These are phyloP conservation scores for Sicyos baderoa DNA, from an alignment of 306 rosid species.

Conservation along the genomic window DNA sequence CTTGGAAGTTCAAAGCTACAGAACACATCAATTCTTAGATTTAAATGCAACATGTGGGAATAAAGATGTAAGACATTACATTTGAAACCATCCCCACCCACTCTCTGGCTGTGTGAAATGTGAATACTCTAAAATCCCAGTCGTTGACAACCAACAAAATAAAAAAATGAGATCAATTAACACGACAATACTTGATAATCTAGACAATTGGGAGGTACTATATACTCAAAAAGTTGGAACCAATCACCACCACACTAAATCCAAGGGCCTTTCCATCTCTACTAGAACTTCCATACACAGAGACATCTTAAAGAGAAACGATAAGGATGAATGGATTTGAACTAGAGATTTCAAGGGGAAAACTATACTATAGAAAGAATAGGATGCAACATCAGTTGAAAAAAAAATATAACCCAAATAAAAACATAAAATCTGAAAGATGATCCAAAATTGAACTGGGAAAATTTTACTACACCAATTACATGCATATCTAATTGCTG, in stretches of 20 bases:
- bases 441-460: not conserved
- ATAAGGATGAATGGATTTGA: not conserved
- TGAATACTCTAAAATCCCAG: not conserved
- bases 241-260: not conserved
- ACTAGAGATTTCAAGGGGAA: not conserved
- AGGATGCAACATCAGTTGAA: not conserved
- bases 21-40: not conserved
- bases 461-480: not conserved
- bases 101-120: not conserved
- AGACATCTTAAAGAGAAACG: conserved; percentile 1
- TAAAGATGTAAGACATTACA: too few species aligned
- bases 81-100: not conserved
- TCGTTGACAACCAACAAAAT: not conserved
- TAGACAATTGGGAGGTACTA: not conserved
- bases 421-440: not conserved
- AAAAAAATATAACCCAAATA: not conserved
- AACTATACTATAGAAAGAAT: conserved; percentile 3
- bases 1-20: not conserved
- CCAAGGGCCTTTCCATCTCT: not conserved
- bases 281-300: not conserved
- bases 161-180: not conserved
- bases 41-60: not conserved
- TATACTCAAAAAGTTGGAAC: not conserved
- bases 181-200: not conserved
- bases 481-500: not conserved